phyloP scores from a whole-genome alignment of 2,329 filamentous ascomycete genomes.

The Xylogone sp. region DNA sequence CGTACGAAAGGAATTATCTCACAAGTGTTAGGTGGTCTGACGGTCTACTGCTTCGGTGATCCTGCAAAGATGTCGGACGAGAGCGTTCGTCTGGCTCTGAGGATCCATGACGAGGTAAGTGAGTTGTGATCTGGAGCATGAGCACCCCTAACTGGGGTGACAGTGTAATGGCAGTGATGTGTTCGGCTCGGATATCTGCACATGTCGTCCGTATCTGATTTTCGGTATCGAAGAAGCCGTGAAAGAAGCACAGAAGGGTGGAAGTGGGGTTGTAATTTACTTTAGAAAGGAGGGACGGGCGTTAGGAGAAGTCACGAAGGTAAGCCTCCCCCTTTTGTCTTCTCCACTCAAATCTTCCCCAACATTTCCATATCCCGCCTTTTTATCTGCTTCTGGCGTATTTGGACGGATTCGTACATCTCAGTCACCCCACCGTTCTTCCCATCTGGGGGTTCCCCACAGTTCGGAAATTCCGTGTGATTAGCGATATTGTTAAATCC shows the following conservation, averaged over 20 bases:
- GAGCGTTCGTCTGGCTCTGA: conserved; percentile 73
- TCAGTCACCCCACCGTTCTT: conserved; percentile 22
- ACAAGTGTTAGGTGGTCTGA: conserved; percentile 56
- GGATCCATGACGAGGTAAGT: conserved; percentile 65
- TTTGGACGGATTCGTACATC: not conserved
- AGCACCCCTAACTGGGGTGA: not conserved
- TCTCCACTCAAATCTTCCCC: not conserved
- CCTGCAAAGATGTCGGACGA: conserved; percentile 91
- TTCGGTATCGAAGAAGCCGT: conserved; percentile 98
- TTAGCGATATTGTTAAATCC: too few species aligned
- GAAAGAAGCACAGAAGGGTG: conserved; percentile 91
- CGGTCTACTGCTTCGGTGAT: conserved; percentile 96
- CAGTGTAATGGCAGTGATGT: conserved; percentile 95
- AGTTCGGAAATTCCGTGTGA: conserved; percentile 42
- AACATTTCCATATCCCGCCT: too few species aligned
- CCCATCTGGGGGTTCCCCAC: too few species aligned
- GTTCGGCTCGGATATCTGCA: conserved; percentile 97
- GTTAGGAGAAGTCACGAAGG: conserved; percentile 71
- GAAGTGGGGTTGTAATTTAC: conserved; percentile 94
- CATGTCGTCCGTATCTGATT: conserved; percentile 90
- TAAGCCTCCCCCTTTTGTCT: conserved; percentile 11
- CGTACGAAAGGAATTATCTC: conserved; percentile 45
- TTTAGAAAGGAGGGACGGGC: conserved; percentile 97
- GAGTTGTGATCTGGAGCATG: not conserved
- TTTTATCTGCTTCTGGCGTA: not conserved